Conservation (phyloP, 2,329 filamentous ascomycete species). For the Calonectria pseudoreteaudii region DNA sequence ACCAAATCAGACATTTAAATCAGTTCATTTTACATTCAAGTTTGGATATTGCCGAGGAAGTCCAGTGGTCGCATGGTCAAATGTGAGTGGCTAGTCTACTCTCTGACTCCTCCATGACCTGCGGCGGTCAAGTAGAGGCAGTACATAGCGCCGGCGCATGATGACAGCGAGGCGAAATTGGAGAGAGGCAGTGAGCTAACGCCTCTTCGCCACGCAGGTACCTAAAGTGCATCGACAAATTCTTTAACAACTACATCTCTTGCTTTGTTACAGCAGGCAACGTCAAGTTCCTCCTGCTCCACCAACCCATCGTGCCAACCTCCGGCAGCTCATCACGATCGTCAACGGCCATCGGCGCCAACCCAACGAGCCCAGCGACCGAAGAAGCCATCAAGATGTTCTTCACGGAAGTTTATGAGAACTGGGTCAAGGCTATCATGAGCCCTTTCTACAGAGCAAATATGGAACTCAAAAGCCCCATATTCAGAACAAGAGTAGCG, state of each 20-base stretch:
- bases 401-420: slow-evolving; percentile 95
- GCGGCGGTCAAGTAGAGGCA: background rate
- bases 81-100: slow-evolving; percentile 67
- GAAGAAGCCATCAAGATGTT: slow-evolving; percentile 97
- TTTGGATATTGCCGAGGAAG: slow-evolving; percentile 94
- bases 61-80: slow-evolving; percentile 89
- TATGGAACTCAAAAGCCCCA: slow-evolving; percentile 85
- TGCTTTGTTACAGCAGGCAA: slow-evolving; percentile 95
- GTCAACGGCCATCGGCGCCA: slow-evolving; percentile 80
- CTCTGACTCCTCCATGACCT: background rate
- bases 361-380: slow-evolving; percentile 88
- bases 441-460: slow-evolving; percentile 93
- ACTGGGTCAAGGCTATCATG: slow-evolving; percentile 97
- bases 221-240: slow-evolving; percentile 95
- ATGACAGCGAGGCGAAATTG: background rate
- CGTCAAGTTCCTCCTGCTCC: slow-evolving; percentile 93
- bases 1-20: slow-evolving; percentile 92
- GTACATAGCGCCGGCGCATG: background rate
- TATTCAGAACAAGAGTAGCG: slow-evolving; percentile 85
- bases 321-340: slow-evolving; percentile 61
- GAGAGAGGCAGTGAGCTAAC: slow-evolving; percentile 13
- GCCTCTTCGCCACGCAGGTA: slow-evolving; percentile 69
- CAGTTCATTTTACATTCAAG: slow-evolving; percentile 97
- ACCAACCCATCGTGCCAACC: slow-evolving; percentile 74
- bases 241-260: slow-evolving; percentile 95